These are phyloP conservation scores for Salix arbutifolia DNA, from an alignment of 345 rosid genomes.

Conservation along the genomic window DNA sequence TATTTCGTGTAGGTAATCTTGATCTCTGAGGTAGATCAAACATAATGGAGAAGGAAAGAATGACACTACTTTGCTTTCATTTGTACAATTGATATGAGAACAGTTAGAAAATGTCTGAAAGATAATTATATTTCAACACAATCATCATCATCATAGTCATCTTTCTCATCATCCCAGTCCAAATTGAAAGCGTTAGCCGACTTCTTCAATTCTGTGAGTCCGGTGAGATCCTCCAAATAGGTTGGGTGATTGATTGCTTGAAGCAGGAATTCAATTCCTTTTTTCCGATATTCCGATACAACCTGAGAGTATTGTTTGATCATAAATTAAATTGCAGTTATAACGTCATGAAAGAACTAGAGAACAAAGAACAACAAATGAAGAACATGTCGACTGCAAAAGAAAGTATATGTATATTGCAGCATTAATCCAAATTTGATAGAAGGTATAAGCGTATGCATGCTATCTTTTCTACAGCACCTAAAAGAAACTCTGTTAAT, in stretches of 20 bases:
- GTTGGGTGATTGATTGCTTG: conserved; percentile 94
- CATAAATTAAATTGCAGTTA: not conserved
- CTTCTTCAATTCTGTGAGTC: conserved; percentile 77
- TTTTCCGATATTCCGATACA: conserved; percentile 58
- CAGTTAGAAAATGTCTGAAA: not conserved
- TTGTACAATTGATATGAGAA: not conserved
- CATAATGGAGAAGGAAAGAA: not conserved
- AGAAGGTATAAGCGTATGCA: not conserved
- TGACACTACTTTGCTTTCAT: not conserved
- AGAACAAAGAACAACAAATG: not conserved
- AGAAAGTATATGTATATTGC: not conserved
- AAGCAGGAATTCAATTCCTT: conserved; percentile 65
- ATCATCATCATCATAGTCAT: conserved; percentile 28
- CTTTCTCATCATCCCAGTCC: conserved; percentile 66
- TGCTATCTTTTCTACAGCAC: not conserved
- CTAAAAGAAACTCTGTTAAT: not conserved
- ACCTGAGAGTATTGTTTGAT: conserved; percentile 42
- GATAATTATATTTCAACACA: conserved; percentile 34
- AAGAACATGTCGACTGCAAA: not conserved
- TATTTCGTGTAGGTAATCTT: not conserved
- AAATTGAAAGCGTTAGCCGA: conserved; percentile 59
- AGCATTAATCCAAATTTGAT: not conserved
- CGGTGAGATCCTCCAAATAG: conserved; percentile 84
- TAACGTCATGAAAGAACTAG: not conserved
- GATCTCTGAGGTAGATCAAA: not conserved